phyloP scores from a whole-genome alignment of 2,329 filamentous ascomycete species.

The Ceratocystis lukuohia region DNA sequence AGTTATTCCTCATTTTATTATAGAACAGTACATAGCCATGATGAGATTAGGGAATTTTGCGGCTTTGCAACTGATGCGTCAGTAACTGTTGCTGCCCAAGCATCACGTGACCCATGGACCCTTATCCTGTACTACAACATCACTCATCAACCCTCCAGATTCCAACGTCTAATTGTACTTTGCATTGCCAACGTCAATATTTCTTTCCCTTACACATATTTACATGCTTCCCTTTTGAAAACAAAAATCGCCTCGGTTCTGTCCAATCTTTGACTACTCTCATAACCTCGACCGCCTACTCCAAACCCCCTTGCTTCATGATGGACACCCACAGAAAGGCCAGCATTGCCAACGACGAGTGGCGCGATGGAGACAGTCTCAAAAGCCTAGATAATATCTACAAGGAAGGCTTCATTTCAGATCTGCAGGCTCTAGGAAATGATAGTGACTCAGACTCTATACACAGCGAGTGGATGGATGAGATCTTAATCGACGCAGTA shows the following conservation, averaged over 20 bases:
- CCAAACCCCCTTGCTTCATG: not conserved
- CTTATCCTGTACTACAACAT: not conserved
- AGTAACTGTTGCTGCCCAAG: not conserved
- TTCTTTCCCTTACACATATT: not conserved
- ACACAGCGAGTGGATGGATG: constrained; percentile 39
- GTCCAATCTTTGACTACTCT: too few relatives aligned
- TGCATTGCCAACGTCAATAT: not conserved
- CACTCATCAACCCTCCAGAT: not conserved
- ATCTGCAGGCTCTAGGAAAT: constrained; percentile 8
- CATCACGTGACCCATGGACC: not conserved
- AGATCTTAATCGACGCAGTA: constrained; percentile 43
- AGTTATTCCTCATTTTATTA: too few relatives aligned
- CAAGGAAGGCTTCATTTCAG: not conserved
- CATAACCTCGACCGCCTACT: not conserved
- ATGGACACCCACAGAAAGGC: not conserved
- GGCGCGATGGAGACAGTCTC: not conserved
- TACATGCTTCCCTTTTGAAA: not conserved
- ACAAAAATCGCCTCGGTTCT: not conserved
- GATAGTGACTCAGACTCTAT: constrained; percentile 28
- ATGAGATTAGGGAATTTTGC: not conserved
- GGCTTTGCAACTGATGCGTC: not conserved
- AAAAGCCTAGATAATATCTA: not conserved
- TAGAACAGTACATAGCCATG: too few relatives aligned
- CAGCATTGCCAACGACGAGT: not conserved
- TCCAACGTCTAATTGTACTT: not conserved